A percentile compares a stretch with the other conserved stretches of the same genome.
phyloP scores from a whole-genome alignment of 169 alveolate genomes.

The Sarcocystis neurona region DNA sequence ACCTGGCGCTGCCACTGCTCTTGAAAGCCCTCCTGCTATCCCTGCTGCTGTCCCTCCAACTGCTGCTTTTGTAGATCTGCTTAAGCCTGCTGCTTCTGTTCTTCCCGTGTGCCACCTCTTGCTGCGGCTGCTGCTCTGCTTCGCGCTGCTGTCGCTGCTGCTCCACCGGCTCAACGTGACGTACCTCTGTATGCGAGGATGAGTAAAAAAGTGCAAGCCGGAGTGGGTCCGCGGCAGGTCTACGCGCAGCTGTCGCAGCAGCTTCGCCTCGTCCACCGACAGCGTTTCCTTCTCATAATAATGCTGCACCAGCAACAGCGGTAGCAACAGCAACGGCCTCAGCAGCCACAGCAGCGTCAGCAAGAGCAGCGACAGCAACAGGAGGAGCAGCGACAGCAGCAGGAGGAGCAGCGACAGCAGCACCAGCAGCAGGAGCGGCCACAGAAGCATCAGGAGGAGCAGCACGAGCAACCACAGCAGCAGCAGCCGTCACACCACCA shows the following conservation, averaged over 20 bases:
- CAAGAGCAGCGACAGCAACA: neutral
- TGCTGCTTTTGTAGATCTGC: too few species aligned
- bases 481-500: too few species aligned
- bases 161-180: neutral
- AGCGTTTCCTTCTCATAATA: slow-evolving; percentile 23
- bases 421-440: neutral
- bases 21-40: too few species aligned
- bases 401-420: slow-evolving; percentile 24
- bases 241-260: slow-evolving; percentile 45
- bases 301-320: slow-evolving; percentile 46
- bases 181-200: slow-evolving; percentile 47
- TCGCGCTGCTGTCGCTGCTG: neutral
- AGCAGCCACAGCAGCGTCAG: neutral
- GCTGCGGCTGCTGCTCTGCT: neutral
- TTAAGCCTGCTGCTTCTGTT: too few species aligned
- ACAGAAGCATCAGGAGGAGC: too few species aligned
- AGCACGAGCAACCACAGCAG: too few species aligned
- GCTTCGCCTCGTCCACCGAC: slow-evolving; percentile 38
- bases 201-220: slow-evolving; percentile 41
- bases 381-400: neutral
- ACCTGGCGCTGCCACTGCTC: too few species aligned
- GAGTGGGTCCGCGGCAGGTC: slow-evolving; percentile 56
- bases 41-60: too few species aligned
- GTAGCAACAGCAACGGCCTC: neutral
- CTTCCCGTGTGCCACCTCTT: too few species aligned